A percentile compares a stretch with the other conserved stretches of the same genome.
Evolutionary conservation across 2,329 filamentous ascomycete genomes (phyloP).

Genomic region (Cercospora brassicicola): DNA sequence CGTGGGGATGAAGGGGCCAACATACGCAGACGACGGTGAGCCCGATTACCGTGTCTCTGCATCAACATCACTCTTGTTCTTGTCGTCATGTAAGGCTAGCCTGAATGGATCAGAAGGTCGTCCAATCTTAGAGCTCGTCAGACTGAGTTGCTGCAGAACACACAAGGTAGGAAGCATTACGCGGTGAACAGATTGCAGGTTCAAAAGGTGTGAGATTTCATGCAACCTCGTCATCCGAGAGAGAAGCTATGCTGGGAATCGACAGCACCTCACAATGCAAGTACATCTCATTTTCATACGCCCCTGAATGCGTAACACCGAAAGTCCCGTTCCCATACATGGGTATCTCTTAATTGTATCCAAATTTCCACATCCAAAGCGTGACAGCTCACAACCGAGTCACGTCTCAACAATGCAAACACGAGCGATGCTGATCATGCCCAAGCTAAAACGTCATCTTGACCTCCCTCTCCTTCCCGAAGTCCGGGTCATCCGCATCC

Average conservation of each 20-base stretch:
- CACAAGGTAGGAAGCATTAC: background rate
- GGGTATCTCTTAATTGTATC: conserved; percentile 1
- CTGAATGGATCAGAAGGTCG: background rate
- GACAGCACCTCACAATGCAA: background rate
- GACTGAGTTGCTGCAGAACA: background rate
- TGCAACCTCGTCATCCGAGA: background rate
- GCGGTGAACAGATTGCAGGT: background rate
- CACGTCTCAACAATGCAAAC: background rate
- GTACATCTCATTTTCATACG: background rate
- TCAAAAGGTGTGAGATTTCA: background rate
- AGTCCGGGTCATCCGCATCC: conserved; percentile 50
- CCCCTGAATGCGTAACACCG: background rate
- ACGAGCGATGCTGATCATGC: background rate
- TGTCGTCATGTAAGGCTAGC: background rate
- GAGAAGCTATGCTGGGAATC: background rate
- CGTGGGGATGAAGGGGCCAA: background rate
- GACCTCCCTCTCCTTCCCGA: conserved; percentile 49
- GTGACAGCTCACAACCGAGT: no score
- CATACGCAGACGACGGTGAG: background rate
- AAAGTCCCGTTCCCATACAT: background rate
- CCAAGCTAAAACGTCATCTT: conserved; percentile 48
- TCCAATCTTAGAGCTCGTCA: background rate
- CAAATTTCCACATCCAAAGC: background rate
- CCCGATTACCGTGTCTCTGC: background rate
- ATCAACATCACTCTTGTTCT: background rate